Evolutionary conservation across 352 stramenopile species (phyloP), one percentile per base, ranked within the genome.

Genomic region (Globisporangium polare): DNA sequence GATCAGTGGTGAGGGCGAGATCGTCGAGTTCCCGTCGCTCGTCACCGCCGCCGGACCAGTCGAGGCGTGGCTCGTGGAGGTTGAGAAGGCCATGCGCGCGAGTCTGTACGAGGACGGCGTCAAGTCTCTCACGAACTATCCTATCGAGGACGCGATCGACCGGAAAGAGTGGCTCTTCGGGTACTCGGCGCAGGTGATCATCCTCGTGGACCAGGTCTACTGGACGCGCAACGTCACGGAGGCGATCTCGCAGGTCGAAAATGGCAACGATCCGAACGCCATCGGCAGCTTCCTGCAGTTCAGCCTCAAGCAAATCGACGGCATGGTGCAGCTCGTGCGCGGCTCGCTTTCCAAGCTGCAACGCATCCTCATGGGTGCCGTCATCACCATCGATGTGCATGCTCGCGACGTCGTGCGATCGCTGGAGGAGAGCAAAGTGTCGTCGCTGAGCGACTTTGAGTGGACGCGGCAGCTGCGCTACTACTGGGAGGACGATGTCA

Each of bases 341-440:
- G 85, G 85, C 8, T 71, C 86, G 20, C 71, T 97, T 27, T 85
- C 70, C 50, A 96, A 96, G 58, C 72, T 96, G 18, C 86, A 97
- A 60, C 80, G 90, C 22, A 96, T 93, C 60, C 69, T 96, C 8
- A 93, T 97, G 81, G 90, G 90, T 0, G 90, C 90, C 0, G 55
- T 97, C 20, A 95, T 97, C 62, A 97, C 90, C 1, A 97, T 97
- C 62, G 90, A 97, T 66, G 90, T 97, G 3, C 90, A 97, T 52
- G 90, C 89, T 33, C 88, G 90, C 43, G 90, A 97, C 67, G 89
- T 97, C 5, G 88, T 97, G 20, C 79, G 88, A 3, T 81, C 86
- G 2, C 71, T 97, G 13, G 73, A 90, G 12, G 77, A 92, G 20
- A 96, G 81, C 55, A 86, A 88, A 10, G 71, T 97, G 0, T 83